Conservation (phyloP, 345 rosid genomes). For the Orychophragmus violaceus region DNA sequence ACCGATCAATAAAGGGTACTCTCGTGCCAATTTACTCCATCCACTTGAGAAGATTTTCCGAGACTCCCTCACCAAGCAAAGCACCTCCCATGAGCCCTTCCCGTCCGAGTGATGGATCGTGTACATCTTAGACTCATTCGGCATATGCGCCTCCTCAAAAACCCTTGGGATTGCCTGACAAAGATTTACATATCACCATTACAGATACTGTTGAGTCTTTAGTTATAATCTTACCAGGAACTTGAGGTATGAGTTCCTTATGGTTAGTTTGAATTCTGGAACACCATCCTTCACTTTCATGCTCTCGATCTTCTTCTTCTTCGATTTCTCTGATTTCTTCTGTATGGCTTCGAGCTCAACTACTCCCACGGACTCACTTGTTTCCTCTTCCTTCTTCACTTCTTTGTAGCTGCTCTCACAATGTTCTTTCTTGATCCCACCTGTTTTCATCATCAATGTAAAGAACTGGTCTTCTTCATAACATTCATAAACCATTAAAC, state of each 20-base stretch:
- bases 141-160: conserved; percentile 3
- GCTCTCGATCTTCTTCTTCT: not conserved
- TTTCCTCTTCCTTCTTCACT: conserved; percentile 23
- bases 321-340: not conserved
- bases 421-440: conserved; percentile 3
- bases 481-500: not conserved
- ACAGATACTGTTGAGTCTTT: not conserved
- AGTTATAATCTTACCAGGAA: conserved; percentile 8
- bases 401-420: not conserved
- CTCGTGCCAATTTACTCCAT: conserved; percentile 10
- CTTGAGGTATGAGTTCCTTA: conserved; percentile 12
- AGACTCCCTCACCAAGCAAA: conserved; percentile 4
- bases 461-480: not conserved
- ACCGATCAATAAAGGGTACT: conserved; percentile 1
- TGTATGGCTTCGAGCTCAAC: not conserved
- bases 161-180: conserved; percentile 16
- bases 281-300: not conserved
- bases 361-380: not conserved
- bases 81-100: conserved; percentile 6
- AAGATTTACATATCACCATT: not conserved
- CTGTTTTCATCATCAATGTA: conserved; percentile 11
- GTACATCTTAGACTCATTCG: not conserved
- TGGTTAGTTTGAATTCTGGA: conserved; percentile 14
- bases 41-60: conserved; percentile 14
- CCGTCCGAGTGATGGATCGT: conserved; percentile 1